Evolutionary conservation across 2,329 filamentous ascomycete species (phyloP).

Genomic region (Aureobasidium lini): DNA sequence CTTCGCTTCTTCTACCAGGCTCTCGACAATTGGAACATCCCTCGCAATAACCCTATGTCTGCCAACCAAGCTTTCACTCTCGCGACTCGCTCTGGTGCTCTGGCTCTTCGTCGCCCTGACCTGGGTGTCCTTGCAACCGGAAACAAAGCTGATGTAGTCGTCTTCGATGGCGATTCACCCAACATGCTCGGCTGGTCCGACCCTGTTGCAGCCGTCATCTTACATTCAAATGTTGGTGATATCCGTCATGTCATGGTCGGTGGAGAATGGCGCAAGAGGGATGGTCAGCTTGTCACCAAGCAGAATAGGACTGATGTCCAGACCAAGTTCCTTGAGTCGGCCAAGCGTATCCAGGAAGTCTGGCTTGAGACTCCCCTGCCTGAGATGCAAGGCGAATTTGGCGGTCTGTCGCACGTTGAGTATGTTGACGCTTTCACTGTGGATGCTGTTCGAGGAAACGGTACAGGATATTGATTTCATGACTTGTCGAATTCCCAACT

Average conservation of each 20-base stretch:
- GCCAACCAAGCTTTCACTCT: slow-evolving; percentile 50
- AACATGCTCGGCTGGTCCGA: slow-evolving; percentile 48
- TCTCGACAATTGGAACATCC: slow-evolving; percentile 37
- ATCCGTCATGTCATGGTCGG: slow-evolving; percentile 45
- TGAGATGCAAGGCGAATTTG: background rate
- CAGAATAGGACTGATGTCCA: background rate
- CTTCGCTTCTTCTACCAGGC: background rate
- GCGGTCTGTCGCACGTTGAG: background rate
- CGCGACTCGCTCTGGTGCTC: slow-evolving; percentile 46
- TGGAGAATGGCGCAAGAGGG: slow-evolving; percentile 43
- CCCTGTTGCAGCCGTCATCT: slow-evolving; percentile 48
- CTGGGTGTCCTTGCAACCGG: slow-evolving; percentile 40
- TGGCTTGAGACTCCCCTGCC: background rate
- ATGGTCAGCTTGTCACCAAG: slow-evolving; percentile 27
- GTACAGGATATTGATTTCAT: background rate
- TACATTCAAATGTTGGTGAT: slow-evolving; percentile 39
- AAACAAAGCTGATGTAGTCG: slow-evolving; percentile 48
- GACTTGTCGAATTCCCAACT: too few relatives aligned
- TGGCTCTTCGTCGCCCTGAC: slow-evolving; percentile 45
- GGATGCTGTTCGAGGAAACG: background rate
- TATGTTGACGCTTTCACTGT: background rate
- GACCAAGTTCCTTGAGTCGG: background rate
- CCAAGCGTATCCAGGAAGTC: background rate
- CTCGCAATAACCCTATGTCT: slow-evolving; percentile 44
- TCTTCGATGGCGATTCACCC: slow-evolving; percentile 45